Evolutionary conservation across 352 stramenopile genomes (phyloP).

Genomic region (Elongisporangium anandrum): DNA sequence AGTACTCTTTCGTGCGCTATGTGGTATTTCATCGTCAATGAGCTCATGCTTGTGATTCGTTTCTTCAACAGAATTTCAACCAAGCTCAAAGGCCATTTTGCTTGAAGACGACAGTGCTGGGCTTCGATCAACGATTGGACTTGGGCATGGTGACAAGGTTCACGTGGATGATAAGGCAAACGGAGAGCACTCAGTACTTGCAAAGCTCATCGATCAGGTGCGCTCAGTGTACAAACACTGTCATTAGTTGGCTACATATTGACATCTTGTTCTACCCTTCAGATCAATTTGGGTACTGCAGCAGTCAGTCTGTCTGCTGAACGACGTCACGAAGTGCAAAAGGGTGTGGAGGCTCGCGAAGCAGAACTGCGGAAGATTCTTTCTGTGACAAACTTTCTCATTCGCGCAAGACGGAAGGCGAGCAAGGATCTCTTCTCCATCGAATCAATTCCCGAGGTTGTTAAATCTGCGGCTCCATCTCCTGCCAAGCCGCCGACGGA

Average conservation of each 20-base stretch:
- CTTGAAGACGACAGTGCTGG: constrained; percentile 62
- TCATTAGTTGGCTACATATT: neutral
- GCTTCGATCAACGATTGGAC: constrained; percentile 78
- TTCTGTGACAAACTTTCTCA: constrained; percentile 77
- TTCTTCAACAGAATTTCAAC: constrained; percentile 45
- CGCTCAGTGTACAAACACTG: neutral
- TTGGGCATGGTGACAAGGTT: constrained; percentile 87
- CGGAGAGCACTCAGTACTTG: constrained; percentile 72
- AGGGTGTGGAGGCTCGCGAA: constrained; percentile 78
- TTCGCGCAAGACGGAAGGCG: constrained; percentile 41
- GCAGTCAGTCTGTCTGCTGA: constrained; percentile 83
- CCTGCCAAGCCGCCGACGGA: too few species aligned
- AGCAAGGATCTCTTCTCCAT: constrained; percentile 28
- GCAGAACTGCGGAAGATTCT: constrained; percentile 81
- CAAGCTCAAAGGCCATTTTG: constrained; percentile 60
- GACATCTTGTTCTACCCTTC: neutral
- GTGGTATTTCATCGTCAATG: neutral
- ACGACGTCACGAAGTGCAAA: constrained; percentile 83
- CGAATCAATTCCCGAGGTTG: constrained; percentile 1
- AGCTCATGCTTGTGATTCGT: constrained; percentile 2
- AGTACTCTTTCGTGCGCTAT: constrained; percentile 2
- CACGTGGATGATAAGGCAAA: constrained; percentile 82
- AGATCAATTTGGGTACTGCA: constrained; percentile 83
- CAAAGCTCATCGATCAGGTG: constrained; percentile 81
- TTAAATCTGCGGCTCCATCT: too few species aligned